Conservation (phyloP, 352 stramenopile genomes). For the Elongisporangium prolatum region DNA sequence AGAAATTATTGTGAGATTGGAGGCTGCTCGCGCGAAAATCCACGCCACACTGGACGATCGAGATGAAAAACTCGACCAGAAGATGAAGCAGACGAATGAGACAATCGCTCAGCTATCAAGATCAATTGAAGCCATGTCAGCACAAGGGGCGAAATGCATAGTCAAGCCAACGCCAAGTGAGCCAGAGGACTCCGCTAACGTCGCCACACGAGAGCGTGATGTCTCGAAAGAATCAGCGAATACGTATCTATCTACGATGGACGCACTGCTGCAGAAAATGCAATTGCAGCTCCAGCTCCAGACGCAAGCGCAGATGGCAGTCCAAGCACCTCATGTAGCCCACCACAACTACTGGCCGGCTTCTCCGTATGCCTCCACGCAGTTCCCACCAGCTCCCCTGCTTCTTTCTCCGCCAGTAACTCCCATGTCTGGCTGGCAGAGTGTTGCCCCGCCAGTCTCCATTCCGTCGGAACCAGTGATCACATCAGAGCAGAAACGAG, state of each 20-base stretch:
- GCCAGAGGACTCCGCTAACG: not conserved
- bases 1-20: constrained; percentile 10
- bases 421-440: too few relatives aligned
- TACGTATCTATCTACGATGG: constrained; percentile 36
- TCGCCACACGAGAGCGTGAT: not conserved
- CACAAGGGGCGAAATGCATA: too few relatives aligned
- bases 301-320: constrained; percentile 20
- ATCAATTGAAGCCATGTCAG: too few relatives aligned
- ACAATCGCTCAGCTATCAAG: not conserved
- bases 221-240: constrained; percentile 8
- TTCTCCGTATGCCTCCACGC: constrained; percentile 1
- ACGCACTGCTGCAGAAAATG: constrained; percentile 58
- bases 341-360: constrained; percentile 16
- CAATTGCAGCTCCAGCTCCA: constrained; percentile 59
- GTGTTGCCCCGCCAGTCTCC: too few relatives aligned
- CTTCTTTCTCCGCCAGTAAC: too few relatives aligned
- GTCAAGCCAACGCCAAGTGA: not conserved
- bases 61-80: not conserved
- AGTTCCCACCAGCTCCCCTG: too few relatives aligned
- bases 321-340: constrained; percentile 14
- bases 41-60: constrained; percentile 8
- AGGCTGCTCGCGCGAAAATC: constrained; percentile 19
- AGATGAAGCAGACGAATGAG: constrained; percentile 2
- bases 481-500: too few relatives aligned
- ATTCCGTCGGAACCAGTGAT: too few relatives aligned